Evolutionary conservation across 768 basidiomycete species (phyloP), one percentile per base, ranked within the genome.

Genomic region (Chalciporus sphaerocephalus): DNA sequence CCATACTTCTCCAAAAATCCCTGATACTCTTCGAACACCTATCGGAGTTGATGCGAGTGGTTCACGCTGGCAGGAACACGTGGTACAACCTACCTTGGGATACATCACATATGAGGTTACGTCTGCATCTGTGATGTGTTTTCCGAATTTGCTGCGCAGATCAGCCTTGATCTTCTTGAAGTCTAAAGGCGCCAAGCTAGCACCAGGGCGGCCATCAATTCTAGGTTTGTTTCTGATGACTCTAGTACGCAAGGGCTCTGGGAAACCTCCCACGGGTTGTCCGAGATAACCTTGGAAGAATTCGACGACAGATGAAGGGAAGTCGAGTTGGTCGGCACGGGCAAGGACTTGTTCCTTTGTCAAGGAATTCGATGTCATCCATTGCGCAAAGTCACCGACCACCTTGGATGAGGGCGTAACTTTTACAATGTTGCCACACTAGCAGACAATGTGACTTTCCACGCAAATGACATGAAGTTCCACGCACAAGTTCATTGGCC

Each of bases 281-380:
- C 96, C 95, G 52, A 99, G 88, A 70, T 93, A 95, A 15, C 96
- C 96, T 65, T 97, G 94, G 92, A 97, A 97, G 78, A 96, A 99
- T 60, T 98, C 95, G 33, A 92, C 90, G 38, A 92, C 91, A 25
- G 89, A 93, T 10, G 91, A 93, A 8, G 96, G 96, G 85, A 99
- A 97, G 69, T 99, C 96, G 48, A 99, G 83, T 47, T 81, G 79
- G 34, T 89, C 87, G 34, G 95, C 96, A 40, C 85, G 82, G 8
- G 82, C 78, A 46, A 94, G 63, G 23, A 99, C 93, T 47, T 97
- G 86, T 55, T 85, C 70, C 69, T 92, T 92, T 43, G 83, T 78
- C 48, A 98, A 74, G 51, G 83, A 81, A 75, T 98, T 98, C 54
- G 90, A 89, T 27, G 92, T 94, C 92, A 97, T 94, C 87, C 88